phyloP scores from a whole-genome alignment of 352 stramenopile genomes.

The Globisporangium ultimum region DNA sequence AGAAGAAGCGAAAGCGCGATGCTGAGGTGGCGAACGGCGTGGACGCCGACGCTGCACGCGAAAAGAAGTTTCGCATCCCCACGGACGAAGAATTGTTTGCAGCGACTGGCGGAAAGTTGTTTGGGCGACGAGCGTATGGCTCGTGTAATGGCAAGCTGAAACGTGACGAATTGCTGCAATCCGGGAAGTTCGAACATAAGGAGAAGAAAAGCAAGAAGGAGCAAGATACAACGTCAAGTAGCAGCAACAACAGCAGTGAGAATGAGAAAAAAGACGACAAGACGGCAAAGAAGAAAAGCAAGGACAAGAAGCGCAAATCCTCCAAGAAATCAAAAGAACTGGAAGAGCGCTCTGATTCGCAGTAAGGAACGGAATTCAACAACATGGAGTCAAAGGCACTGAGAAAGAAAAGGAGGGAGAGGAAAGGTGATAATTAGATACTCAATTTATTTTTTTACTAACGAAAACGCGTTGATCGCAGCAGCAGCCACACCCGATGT shows the following conservation, averaged over 20 bases:
- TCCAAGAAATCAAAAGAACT: conserved; percentile 9
- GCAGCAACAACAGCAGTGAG: conserved; percentile 4
- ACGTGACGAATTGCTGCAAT: conserved; percentile 61
- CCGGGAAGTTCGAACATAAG: conserved; percentile 17
- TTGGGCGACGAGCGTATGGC: conserved; percentile 92
- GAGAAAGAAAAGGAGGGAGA: neutral
- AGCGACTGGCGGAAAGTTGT: conserved; percentile 93
- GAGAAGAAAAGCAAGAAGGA: conserved; percentile 17
- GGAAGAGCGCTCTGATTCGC: neutral
- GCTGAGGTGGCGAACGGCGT: conserved; percentile 10
- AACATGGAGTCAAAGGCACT: neutral
- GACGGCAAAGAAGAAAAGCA: conserved; percentile 21
- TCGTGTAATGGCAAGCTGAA: conserved; percentile 86
- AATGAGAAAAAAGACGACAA: conserved; percentile 13
- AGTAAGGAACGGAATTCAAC: neutral
- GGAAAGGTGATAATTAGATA: conserved; percentile 5
- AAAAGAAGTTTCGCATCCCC: conserved; percentile 64
- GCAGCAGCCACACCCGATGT: neutral
- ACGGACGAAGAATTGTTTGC: conserved; percentile 96
- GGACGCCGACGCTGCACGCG: conserved; percentile 19
- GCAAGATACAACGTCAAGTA: neutral
- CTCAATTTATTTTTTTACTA: conserved; percentile 2
- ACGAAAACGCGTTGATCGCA: neutral
- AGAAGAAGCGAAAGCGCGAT: conserved; percentile 31
- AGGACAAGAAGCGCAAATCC: conserved; percentile 24